Evolutionary conservation across 2,329 filamentous ascomycete genomes (phyloP), one percentile per base, ranked within the genome.

Genomic region (Immersiporthe knoxdaviesiana): DNA sequence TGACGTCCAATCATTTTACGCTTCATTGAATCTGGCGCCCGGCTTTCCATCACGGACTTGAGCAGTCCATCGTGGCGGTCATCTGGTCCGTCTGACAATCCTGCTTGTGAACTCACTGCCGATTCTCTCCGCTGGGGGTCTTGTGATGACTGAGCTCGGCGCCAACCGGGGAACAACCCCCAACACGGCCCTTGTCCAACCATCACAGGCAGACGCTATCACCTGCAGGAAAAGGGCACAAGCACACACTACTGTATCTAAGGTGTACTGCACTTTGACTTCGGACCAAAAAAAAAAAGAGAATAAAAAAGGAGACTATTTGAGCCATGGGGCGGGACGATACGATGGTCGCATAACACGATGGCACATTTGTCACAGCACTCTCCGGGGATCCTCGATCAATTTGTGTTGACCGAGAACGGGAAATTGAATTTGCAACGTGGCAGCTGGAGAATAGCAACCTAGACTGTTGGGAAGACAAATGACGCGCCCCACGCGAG

Each of bases 11-110:
- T 12, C 73, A 79, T 81, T 14, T 73, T 84, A 24, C 74, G 80
- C 8, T 8, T 83, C 83, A 0, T 79, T 84, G 21, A 79, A 82
- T 65, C 73, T 84, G 1, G 77, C 77, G 0, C 76, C 83, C 0
- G 78, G 69, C 0, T 84, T 84, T 8, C 66, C 84, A 80, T 70
- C 75, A 74, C 60, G 76, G 35, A 35, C 35, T 80, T 16, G 84
- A 81, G 71, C 76, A 81, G 63, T 84, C 14, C 35, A 35, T 35
- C 8, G 35, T 35, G 35, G 72, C 81, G 3, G 77, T 83, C 58
- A 80, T 84, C 62, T 84, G 81, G 81, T 80, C 79, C 1, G 70
- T 76, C 5, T 81, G 37, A 39, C 5, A n/a, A n/a, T n/a, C 11
- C 37, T 39, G 37, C 4, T 44, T 18, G 3, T 44, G 44, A 21